Conservation (phyloP, 345 rosid species). For the Linum usitatissimum region DNA sequence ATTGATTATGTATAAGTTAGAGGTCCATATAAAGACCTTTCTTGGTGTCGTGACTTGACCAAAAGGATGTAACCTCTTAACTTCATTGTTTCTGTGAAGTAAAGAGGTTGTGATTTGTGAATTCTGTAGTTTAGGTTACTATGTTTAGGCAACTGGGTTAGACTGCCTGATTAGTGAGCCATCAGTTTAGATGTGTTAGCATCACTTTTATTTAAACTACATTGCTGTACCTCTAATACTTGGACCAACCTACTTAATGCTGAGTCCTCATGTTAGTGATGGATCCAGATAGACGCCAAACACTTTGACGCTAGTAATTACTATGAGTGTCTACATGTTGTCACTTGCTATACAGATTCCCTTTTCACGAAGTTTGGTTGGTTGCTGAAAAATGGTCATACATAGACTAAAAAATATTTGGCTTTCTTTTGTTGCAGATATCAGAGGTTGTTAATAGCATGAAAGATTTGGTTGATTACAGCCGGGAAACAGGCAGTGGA, state of each 20-base stretch:
- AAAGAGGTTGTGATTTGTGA: too few relatives aligned
- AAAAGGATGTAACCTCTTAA: too few relatives aligned
- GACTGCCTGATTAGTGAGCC: too few relatives aligned
- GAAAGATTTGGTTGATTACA: slow-evolving; percentile 98
- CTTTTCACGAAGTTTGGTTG: background rate
- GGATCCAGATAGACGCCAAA: too few relatives aligned
- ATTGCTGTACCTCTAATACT: too few relatives aligned
- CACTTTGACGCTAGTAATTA: background rate
- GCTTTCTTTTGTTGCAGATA: slow-evolving; percentile 34
- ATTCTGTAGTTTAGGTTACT: too few relatives aligned
- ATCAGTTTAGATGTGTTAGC: too few relatives aligned
- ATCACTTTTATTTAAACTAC: too few relatives aligned
- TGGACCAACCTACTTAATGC: too few relatives aligned
- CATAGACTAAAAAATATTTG: background rate
- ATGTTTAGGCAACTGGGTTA: too few relatives aligned
- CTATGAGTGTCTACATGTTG: background rate
- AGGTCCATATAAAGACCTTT: background rate
- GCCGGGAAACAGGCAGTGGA: slow-evolving; percentile 81
- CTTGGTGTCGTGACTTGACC: background rate
- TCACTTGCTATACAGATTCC: background rate
- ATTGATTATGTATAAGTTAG: too few relatives aligned
- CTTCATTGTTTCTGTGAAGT: background rate
- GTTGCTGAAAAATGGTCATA: background rate
- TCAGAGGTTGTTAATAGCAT: slow-evolving; percentile 98
- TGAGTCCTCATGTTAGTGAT: too few relatives aligned